A percentile compares a stretch with the other conserved stretches of the same genome.
phyloP scores from a whole-genome alignment of 164 flowering plant genomes.

The Sextonia rubra region DNA sequence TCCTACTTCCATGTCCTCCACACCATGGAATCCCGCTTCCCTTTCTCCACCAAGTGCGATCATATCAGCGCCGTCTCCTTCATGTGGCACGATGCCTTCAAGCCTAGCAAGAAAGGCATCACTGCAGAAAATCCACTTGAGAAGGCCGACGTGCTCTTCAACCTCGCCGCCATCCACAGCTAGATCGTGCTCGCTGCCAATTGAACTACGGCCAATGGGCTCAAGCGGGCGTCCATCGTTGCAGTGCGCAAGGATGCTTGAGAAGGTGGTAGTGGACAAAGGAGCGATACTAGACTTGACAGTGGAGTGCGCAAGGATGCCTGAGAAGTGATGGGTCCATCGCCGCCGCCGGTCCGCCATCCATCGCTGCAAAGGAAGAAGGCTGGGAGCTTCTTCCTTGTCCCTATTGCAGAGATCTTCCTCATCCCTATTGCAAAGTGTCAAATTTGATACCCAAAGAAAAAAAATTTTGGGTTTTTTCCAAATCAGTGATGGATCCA shows the following conservation, averaged over 20 bases:
- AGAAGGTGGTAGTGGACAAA: conserved; percentile 63
- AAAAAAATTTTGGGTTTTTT: too few relatives aligned
- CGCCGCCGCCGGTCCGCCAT: too few relatives aligned
- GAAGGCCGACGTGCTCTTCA: conserved; percentile 87
- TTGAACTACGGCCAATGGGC: conserved; percentile 54
- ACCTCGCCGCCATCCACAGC: conserved; percentile 81
- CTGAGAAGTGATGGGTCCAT: too few relatives aligned
- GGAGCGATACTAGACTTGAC: conserved; percentile 68
- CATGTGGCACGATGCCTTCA: conserved; percentile 83
- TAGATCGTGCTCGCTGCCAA: conserved; percentile 74
- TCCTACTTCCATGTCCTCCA: conserved; percentile 62
- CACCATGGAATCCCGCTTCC: conserved; percentile 79
- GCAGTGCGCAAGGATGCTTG: conserved; percentile 79
- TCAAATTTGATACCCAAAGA: too few relatives aligned
- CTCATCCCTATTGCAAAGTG: too few relatives aligned
- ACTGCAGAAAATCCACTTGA: conserved; percentile 87
- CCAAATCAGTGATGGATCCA: too few relatives aligned
- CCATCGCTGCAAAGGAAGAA: too few relatives aligned
- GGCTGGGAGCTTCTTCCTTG: too few relatives aligned
- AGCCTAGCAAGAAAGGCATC: conserved; percentile 64
- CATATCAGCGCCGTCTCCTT: conserved; percentile 69
- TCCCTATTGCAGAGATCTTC: too few relatives aligned
- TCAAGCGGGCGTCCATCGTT: conserved; percentile 73
- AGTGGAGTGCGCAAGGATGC: conserved; percentile 85
- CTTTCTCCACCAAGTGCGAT: conserved; percentile 80